Conservation (phyloP, 1,139 yeast genomes). For the Geotrichum carabidarum region DNA sequence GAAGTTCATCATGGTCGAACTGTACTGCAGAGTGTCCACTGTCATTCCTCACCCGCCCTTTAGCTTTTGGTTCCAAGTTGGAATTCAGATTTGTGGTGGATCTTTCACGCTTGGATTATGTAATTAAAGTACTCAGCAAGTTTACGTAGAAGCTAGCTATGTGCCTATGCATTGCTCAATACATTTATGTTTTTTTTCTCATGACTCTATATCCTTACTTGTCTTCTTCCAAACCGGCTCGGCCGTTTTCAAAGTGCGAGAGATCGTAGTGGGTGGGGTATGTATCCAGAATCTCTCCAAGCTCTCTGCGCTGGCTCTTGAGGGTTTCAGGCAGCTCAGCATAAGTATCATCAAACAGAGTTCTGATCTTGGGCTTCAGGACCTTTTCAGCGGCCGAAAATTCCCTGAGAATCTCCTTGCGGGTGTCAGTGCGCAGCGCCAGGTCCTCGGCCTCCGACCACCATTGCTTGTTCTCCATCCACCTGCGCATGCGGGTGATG, state of each 20-base stretch:
- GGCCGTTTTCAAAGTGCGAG: constrained; percentile 31
- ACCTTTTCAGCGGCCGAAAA: constrained; percentile 35
- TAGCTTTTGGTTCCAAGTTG: too few relatives aligned
- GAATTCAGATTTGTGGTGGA: too few relatives aligned
- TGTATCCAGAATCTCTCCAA: constrained; percentile 30
- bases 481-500: constrained; percentile 35
- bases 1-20: constrained; percentile 13
- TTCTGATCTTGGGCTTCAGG: constrained; percentile 31
- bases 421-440: constrained; percentile 26
- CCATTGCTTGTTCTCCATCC: constrained; percentile 33
- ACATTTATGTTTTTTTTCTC: too few relatives aligned
- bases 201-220: neutral
- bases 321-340: constrained; percentile 29
- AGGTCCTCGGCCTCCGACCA: constrained; percentile 36
- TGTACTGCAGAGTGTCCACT: constrained; percentile 7
- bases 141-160: too few relatives aligned
- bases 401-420: constrained; percentile 30
- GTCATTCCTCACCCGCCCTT: neutral
- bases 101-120: too few relatives aligned
- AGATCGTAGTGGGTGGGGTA: constrained; percentile 36
- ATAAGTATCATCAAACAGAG: constrained; percentile 32
- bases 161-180: too few relatives aligned
- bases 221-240: constrained; percentile 23
- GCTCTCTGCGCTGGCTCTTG: constrained; percentile 32
- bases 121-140: too few relatives aligned